These are phyloP conservation scores for Gymnopilus junonius DNA, from an alignment of 768 basidiomycete genomes.

Conservation along the genomic window DNA sequence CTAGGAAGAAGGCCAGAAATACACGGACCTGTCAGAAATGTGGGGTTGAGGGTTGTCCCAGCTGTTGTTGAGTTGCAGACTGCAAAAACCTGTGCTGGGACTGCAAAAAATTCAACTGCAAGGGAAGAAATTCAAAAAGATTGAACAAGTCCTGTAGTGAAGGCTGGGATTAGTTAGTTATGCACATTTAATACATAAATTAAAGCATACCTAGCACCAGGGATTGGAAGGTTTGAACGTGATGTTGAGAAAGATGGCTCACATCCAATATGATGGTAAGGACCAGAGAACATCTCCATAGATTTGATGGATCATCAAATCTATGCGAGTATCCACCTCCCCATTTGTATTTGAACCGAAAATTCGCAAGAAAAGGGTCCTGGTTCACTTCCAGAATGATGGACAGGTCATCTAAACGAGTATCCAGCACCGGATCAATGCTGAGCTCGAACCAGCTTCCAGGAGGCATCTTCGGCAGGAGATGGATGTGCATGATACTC, in stretches of 20 bases:
- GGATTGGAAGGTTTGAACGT: background rate
- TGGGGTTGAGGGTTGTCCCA: background rate
- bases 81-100: slow-evolving; percentile 7
- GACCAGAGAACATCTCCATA: background rate
- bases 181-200: background rate
- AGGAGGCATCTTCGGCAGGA: background rate
- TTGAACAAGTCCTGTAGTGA: slow-evolving; percentile 1
- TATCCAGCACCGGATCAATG: background rate
- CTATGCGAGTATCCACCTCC: background rate
- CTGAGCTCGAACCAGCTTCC: background rate
- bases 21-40: slow-evolving; percentile 12
- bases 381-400: background rate
- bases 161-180: background rate
- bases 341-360: background rate
- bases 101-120: slow-evolving; percentile 2
- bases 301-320: background rate
- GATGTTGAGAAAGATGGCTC: background rate
- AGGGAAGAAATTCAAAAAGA: slow-evolving; percentile 7
- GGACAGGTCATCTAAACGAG: background rate
- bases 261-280: background rate
- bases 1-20: background rate
- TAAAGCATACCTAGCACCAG: background rate
- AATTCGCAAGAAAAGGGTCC: background rate
- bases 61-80: background rate
- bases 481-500: no score